Evolutionary conservation across 1,284 basidiomycete species (phyloP), one percentile per base, ranked within the genome.

Genomic region (Chondrostereum purpureum): DNA sequence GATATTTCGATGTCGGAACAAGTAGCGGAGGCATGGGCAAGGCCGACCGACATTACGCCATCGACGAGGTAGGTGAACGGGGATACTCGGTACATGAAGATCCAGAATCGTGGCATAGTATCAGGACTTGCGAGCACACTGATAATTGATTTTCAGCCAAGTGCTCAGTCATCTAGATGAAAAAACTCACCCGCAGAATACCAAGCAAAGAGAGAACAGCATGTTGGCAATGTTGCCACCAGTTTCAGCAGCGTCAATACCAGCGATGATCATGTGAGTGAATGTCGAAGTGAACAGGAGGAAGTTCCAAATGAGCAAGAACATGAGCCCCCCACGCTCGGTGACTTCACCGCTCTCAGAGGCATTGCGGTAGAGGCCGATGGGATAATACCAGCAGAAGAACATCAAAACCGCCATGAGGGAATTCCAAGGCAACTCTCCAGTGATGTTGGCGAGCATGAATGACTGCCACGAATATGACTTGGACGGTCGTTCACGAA

Each of bases 391-490:
- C 80, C 80, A 85, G 55, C 76, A 77, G 4, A 80, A 51, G 65
- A 82, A 87, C 62, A 74, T 78, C 1, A 85, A 41, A 0, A 69
- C 64, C 0, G 78, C 74, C 8, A 73, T 74, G 2, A 81, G 39
- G 18, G 84, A 70, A 53, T 84, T 82, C 73, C 80, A 82, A 0
- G 82, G 82, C 2, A 83, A 47, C 52, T 83, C 82, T 19, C 75
- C 72, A 2, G 82, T 54, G 46, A 85, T 68, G 51, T 84, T 81
- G 0, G 80, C 68, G 0, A 78, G 71, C 33, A 81, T 57, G 38
- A 92, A 74, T 1, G 86, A 78, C 6, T 79, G 72, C 92, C 91
- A 93, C 44, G 78, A 78, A 67, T 92, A 93, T 59, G 88, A 88
- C 56, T 78, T 77, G 46, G 76, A 77, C 0, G 83, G 72, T 1